These are phyloP conservation scores for Jamesozyma lodderae DNA, from an alignment of 805 yeast species.

Conservation along the genomic window DNA sequence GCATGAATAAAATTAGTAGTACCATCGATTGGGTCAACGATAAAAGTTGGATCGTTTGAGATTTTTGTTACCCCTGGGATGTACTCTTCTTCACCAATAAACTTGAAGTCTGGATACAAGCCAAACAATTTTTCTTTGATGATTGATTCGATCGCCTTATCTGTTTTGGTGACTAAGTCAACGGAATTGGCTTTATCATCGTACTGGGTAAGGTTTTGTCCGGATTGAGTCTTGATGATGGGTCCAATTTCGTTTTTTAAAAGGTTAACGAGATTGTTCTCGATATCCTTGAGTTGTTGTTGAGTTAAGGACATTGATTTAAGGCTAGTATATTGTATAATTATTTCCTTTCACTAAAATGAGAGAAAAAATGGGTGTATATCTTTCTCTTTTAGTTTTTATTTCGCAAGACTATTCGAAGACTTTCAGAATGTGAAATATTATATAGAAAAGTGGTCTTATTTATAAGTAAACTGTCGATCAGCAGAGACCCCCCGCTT, in stretches of 20 bases:
- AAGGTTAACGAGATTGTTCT: conserved; percentile 16
- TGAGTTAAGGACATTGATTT: conserved; percentile 17
- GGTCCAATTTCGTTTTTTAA: conserved; percentile 23
- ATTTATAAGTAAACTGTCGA: too few species aligned
- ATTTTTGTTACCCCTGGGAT: conserved; percentile 40
- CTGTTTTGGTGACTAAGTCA: conserved; percentile 54
- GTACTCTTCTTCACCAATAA: conserved; percentile 56
- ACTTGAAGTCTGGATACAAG: conserved; percentile 42
- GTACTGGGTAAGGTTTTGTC: conserved; percentile 29
- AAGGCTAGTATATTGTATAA: too few species aligned
- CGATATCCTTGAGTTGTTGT: conserved; percentile 22
- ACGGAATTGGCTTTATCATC: conserved; percentile 54
- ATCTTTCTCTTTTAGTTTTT: too few species aligned
- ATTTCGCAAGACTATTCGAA: too few species aligned
- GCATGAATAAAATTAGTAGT: conserved; percentile 57
- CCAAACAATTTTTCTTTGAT: conserved; percentile 26
- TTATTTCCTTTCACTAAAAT: too few species aligned
- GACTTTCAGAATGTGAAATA: too few species aligned
- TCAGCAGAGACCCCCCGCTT: too few species aligned
- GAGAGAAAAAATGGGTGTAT: too few species aligned
- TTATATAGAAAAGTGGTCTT: too few species aligned
- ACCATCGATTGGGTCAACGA: conserved; percentile 60
- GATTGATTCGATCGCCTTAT: conserved; percentile 42
- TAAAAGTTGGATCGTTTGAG: conserved; percentile 47
- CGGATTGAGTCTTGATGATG: conserved; percentile 19